These are phyloP conservation scores for Podosphaera fusca DNA, from an alignment of 2,329 filamentous ascomycete genomes.

Conservation along the genomic window DNA sequence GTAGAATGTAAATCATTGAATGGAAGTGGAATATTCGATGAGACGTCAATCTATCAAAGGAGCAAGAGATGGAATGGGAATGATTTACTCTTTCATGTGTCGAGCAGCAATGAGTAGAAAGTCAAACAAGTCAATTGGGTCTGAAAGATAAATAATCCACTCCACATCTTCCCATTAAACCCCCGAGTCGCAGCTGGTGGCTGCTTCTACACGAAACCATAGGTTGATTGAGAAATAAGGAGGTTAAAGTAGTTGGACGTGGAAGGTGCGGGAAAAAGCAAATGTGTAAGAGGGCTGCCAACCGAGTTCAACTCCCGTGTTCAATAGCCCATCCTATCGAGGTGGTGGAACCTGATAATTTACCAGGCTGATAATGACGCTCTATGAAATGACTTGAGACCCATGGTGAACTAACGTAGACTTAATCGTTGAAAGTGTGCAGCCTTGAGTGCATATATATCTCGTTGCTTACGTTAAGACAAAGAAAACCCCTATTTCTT, in stretches of 20 bases:
- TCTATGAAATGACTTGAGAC: not conserved
- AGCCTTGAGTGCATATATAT: not conserved
- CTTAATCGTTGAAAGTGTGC: not conserved
- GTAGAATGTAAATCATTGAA: not conserved
- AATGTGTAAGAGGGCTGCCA: not conserved
- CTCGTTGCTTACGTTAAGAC: not conserved
- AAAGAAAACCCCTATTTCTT: not conserved
- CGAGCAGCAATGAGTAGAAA: not conserved
- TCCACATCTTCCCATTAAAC: not conserved
- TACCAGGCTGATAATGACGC: not conserved
- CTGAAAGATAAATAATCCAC: not conserved
- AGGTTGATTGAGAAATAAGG: not conserved
- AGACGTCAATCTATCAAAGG: not conserved
- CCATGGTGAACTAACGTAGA: not conserved
- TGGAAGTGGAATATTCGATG: not conserved
- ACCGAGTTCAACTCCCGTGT: not conserved
- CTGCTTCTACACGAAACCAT: not conserved
- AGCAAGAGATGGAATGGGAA: not conserved
- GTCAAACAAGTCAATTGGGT: not conserved
- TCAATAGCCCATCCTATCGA: not conserved
- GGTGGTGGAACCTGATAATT: not conserved
- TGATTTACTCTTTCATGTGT: not conserved
- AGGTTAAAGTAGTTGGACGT: not conserved
- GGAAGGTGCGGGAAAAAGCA: not conserved
- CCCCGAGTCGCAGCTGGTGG: not conserved